These are phyloP conservation scores for Leccinum subgranulosum DNA, from an alignment of 768 basidiomycete species.

Conservation along the genomic window DNA sequence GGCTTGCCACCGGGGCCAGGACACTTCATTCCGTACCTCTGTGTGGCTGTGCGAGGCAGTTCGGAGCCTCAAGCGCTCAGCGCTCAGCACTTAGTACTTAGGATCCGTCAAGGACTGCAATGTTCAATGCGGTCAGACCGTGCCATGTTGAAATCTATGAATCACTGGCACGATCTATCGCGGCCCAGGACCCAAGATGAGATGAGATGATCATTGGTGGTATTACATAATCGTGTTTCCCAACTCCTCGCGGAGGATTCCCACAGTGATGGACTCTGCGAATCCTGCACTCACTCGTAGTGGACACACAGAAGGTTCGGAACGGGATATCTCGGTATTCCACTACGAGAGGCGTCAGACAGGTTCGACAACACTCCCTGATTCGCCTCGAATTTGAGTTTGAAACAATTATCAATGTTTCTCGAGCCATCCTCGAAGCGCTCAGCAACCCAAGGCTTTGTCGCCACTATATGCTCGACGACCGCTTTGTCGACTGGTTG, in stretches of 20 bases:
- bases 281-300: not conserved
- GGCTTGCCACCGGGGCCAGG: too few relatives aligned
- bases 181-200: too few relatives aligned
- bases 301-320: not conserved
- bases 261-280: conserved; percentile 3
- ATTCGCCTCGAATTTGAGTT: conserved; percentile 3
- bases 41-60: too few relatives aligned
- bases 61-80: too few relatives aligned
- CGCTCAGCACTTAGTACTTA: too few relatives aligned
- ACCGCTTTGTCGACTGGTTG: conserved; percentile 5
- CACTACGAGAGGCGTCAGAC: not conserved
- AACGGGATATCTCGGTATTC: not conserved
- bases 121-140: too few relatives aligned
- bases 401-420: conserved; percentile 4
- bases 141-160: too few relatives aligned
- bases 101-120: too few relatives aligned
- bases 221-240: too few relatives aligned
- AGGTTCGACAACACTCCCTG: conserved; percentile 6
- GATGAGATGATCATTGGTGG: too few relatives aligned
- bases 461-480: conserved; percentile 4
- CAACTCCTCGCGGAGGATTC: not conserved
- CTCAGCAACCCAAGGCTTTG: not conserved
- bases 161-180: too few relatives aligned
- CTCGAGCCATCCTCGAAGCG: conserved; percentile 3
- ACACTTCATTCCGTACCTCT: too few relatives aligned